These are phyloP conservation scores for Parietichytrium sp. DNA, from an alignment of 108 stramenopile species.

Conservation along the genomic window DNA sequence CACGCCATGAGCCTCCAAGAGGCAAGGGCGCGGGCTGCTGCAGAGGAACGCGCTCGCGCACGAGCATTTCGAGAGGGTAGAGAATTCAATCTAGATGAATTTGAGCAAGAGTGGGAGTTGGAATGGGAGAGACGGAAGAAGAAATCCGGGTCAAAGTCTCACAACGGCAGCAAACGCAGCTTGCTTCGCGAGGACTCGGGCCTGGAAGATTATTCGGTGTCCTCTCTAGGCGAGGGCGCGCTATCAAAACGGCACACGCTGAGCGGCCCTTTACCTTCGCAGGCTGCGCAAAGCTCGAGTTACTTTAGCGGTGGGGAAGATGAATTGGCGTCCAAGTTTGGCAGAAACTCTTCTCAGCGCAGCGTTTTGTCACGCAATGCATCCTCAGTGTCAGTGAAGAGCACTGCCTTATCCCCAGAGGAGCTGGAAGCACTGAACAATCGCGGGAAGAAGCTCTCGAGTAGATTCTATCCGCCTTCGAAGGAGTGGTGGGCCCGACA, in stretches of 20 bases:
- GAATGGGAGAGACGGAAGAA: not conserved
- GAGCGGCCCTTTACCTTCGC: not conserved
- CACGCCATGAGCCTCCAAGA: not conserved
- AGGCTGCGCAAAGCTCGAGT: not conserved
- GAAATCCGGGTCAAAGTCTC: too few relatives aligned
- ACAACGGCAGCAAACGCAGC: too few relatives aligned
- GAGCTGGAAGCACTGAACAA: not conserved
- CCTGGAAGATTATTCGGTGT: too few relatives aligned
- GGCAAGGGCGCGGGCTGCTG: not conserved
- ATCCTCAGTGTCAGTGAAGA: not conserved
- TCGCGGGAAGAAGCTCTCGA: too few relatives aligned
- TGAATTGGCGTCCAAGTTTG: not conserved
- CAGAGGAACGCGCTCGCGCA: conserved; percentile 1
- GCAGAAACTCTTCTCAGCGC: not conserved
- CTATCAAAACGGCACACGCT: not conserved
- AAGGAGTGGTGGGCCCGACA: conserved; percentile 19
- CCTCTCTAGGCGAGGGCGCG: not conserved
- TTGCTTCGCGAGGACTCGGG: too few relatives aligned
- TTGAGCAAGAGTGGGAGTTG: not conserved
- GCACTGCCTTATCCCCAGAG: too few relatives aligned
- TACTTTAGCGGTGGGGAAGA: too few relatives aligned
- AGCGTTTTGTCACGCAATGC: too few relatives aligned
- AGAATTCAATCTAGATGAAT: not conserved
- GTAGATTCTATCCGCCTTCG: not conserved
- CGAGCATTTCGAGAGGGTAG: not conserved